Evolutionary conservation across 345 rosid genomes (phyloP).

Genomic region (Isatis tinctoria): DNA sequence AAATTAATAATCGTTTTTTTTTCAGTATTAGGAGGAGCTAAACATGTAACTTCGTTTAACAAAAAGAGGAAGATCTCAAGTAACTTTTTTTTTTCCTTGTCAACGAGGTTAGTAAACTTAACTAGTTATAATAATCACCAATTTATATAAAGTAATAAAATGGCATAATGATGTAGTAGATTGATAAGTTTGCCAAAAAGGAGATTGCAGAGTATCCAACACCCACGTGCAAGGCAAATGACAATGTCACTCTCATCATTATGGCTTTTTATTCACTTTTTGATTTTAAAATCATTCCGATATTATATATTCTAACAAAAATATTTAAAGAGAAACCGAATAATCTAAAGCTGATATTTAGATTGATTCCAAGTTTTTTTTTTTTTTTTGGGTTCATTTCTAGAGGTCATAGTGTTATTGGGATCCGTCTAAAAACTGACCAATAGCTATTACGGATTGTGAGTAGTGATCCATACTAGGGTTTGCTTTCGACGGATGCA

Average conservation of each 20-base stretch:
- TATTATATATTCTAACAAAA: not conserved
- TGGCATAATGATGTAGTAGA: constrained; percentile 18
- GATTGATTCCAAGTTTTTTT: not conserved
- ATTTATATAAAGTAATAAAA: not conserved
- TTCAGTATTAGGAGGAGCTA: too few species aligned
- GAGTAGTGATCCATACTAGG: not conserved
- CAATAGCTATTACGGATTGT: not conserved
- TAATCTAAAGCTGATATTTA: not conserved
- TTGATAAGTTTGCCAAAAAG: constrained; percentile 16
- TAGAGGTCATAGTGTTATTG: not conserved
- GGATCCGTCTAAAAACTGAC: not conserved
- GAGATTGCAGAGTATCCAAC: constrained; percentile 29
- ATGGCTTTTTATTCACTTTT: constrained; percentile 20
- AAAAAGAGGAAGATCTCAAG: not conserved
- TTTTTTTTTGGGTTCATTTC: not conserved
- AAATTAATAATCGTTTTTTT: too few species aligned
- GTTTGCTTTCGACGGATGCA: not conserved
- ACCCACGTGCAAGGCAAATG: constrained; percentile 36
- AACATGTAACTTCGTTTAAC: not conserved
- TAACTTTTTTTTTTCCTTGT: not conserved
- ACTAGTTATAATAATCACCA: not conserved
- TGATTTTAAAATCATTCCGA: not conserved
- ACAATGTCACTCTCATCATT: constrained; percentile 35
- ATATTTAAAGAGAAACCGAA: not conserved
- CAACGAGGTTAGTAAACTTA: not conserved